Evolutionary conservation across 441 rosid species (phyloP).

Genomic region (Bocquillonia castaneifolia): DNA sequence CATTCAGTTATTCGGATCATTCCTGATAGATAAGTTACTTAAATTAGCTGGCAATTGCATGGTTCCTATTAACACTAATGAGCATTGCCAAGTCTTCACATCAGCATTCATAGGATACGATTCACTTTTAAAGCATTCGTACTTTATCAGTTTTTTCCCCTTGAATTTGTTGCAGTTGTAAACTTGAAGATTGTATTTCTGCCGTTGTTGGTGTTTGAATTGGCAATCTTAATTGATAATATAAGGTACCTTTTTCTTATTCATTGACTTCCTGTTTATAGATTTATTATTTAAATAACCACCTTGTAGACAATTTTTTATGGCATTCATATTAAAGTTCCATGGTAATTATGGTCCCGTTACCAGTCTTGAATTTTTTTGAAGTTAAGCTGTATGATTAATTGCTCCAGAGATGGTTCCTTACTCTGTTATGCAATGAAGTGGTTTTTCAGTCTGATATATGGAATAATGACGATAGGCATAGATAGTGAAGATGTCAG

Average conservation of each 20-base stretch:
- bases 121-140: background rate
- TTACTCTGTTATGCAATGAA: background rate
- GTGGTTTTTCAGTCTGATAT: background rate
- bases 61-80: background rate
- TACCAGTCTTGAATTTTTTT: background rate
- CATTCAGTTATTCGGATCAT: background rate
- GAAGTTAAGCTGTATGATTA: background rate
- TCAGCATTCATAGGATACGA: background rate
- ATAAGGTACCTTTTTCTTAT: conserved; percentile 50
- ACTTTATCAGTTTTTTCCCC: conserved; percentile 14
- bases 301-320: conserved; percentile 1
- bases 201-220: conserved; percentile 72
- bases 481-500: background rate
- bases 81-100: background rate
- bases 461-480: background rate
- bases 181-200: conserved; percentile 83
- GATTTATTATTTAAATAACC: background rate
- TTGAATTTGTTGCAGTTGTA: conserved; percentile 45
- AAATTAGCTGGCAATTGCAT: background rate
- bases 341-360: background rate
- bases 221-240: conserved; percentile 71
- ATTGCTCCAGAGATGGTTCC: background rate
- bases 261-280: background rate
- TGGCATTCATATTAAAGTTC: background rate
- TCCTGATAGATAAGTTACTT: background rate